Conservation (phyloP, 2,329 filamentous ascomycete species). For the Microascus cirrosus region DNA sequence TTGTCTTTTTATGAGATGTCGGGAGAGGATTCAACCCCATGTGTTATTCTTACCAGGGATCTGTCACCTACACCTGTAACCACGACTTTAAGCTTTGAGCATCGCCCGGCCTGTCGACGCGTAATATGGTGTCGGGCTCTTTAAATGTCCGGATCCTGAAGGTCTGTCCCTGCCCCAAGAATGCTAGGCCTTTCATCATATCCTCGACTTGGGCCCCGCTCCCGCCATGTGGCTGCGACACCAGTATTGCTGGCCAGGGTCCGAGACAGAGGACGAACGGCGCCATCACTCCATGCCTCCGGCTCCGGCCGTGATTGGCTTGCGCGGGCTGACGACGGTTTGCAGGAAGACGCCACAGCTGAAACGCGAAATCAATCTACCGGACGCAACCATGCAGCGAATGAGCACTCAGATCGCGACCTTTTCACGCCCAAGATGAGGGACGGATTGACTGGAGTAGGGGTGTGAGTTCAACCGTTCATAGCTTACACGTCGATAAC, state of each 20-base stretch:
- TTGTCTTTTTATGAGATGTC: too few species aligned
- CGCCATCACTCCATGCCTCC: neutral
- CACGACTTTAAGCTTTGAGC: too few species aligned
- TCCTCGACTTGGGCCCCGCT: too few species aligned
- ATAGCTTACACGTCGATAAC: too few species aligned
- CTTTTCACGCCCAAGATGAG: neutral
- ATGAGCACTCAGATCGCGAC: neutral
- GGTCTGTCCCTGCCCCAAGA: too few species aligned
- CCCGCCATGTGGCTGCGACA: neutral
- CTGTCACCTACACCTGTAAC: too few species aligned
- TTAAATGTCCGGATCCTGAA: too few species aligned
- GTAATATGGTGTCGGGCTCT: too few species aligned
- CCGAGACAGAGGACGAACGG: neutral
- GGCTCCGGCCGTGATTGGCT: neutral
- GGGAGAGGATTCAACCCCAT: too few species aligned
- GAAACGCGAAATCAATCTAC: neutral
- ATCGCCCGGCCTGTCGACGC: too few species aligned
- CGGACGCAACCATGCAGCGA: neutral
- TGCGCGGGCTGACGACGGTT: neutral
- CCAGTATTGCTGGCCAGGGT: neutral
- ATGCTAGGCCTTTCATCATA: too few species aligned
- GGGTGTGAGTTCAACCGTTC: neutral
- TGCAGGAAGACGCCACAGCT: neutral
- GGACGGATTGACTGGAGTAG: neutral
- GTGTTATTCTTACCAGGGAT: too few species aligned